Conservation (phyloP, 495 filamentous ascomycete genomes). For the Aspergillus nanangensis region DNA sequence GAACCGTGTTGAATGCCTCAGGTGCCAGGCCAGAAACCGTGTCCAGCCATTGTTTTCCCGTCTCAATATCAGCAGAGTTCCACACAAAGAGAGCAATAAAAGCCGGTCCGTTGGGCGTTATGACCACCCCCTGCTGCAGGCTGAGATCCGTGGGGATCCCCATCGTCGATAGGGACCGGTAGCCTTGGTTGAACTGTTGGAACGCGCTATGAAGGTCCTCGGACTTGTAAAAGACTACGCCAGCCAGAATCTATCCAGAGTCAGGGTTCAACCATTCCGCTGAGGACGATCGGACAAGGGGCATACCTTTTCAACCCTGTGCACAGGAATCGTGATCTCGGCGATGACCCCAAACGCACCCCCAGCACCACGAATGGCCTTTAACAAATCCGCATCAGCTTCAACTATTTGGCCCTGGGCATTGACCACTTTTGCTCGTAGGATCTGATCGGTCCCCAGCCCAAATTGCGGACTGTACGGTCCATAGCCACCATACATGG, state of each 20-base stretch:
- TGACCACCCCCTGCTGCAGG: slow-evolving; percentile 22
- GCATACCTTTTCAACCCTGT: slow-evolving; percentile 25
- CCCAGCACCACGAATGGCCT: slow-evolving; percentile 34
- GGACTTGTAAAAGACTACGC: slow-evolving; percentile 28
- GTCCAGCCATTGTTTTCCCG: slow-evolving; percentile 23
- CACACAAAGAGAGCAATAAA: slow-evolving; percentile 25
- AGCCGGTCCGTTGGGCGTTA: slow-evolving; percentile 17
- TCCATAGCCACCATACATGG: slow-evolving; percentile 37
- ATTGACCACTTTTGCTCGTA: slow-evolving; percentile 34
- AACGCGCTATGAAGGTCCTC: slow-evolving; percentile 15
- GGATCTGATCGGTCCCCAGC: slow-evolving; percentile 37
- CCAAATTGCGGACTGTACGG: slow-evolving; percentile 28
- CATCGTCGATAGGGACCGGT: slow-evolving; percentile 11
- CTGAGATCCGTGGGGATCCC: slow-evolving; percentile 21
- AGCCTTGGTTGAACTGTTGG: slow-evolving; percentile 19
- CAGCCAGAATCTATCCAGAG: slow-evolving; percentile 22
- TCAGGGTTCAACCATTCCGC: not conserved
- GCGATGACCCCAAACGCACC: slow-evolving; percentile 38
- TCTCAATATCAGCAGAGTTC: slow-evolving; percentile 19
- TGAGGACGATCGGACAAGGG: not conserved
- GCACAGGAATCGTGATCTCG: slow-evolving; percentile 33
- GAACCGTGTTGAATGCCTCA: slow-evolving; percentile 23
- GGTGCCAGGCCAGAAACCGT: slow-evolving; percentile 24
- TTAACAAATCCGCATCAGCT: slow-evolving; percentile 25
- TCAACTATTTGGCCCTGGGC: slow-evolving; percentile 26